These are phyloP conservation scores for Exophiala bonariae DNA, from an alignment of 2,329 filamentous ascomycete genomes.

Conservation along the genomic window DNA sequence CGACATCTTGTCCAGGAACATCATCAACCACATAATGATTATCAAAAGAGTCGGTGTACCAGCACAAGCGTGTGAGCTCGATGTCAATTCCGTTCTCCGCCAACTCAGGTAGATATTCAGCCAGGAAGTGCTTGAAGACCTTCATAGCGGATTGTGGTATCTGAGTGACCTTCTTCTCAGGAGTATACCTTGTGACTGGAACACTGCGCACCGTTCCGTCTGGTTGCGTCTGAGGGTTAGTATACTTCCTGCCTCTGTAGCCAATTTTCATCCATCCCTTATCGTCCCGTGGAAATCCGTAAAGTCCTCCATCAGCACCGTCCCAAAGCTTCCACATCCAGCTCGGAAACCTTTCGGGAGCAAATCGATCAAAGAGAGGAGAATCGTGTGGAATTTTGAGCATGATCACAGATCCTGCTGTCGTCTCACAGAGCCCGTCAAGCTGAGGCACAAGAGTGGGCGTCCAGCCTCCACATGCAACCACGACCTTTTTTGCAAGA, in stretches of 20 bases:
- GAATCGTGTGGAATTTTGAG: conserved; percentile 43
- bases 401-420: conserved; percentile 46
- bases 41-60: conserved; percentile 57
- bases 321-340: conserved; percentile 39
- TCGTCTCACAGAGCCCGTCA: conserved; percentile 47
- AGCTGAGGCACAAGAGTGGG: conserved; percentile 60
- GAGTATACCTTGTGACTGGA: conserved; percentile 41
- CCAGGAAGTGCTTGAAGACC: conserved; percentile 36
- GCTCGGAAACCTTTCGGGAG: conserved; percentile 47
- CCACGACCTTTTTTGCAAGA: conserved; percentile 43
- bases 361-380: conserved; percentile 43
- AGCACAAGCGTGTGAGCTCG: conserved; percentile 51
- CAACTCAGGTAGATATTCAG: conserved; percentile 47
- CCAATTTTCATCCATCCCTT: conserved; percentile 50
- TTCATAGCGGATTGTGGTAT: conserved; percentile 25
- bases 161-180: conserved; percentile 11
- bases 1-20: conserved; percentile 48
- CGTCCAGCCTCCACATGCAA: conserved; percentile 90
- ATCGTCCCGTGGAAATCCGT: conserved; percentile 36
- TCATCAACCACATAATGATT: conserved; percentile 57
- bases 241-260: conserved; percentile 53
- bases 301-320: conserved; percentile 13
- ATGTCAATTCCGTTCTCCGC: conserved; percentile 36
- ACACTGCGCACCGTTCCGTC: conserved; percentile 42
- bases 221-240: conserved; percentile 40